A percentile compares a stretch with the other conserved stretches of the same genome.
Evolutionary conservation across 257 asterid species (phyloP).

Genomic region (Solanum lignicaule): DNA sequence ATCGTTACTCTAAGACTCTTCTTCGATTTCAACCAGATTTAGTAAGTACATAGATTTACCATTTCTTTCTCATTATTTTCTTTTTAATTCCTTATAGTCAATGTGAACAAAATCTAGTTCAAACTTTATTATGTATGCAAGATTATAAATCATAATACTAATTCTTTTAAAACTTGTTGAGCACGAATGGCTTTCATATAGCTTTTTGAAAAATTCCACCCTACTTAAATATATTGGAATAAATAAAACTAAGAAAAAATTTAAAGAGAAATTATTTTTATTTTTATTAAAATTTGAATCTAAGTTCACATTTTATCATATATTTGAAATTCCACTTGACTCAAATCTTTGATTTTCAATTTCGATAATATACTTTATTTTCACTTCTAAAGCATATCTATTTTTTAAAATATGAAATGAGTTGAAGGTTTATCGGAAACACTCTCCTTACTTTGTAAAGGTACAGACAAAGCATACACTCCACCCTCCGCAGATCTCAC

Average conservation of each 20-base stretch:
- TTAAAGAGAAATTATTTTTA: background rate
- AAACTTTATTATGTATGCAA: background rate
- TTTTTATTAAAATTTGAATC: background rate
- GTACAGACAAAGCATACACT: fast-evolving
- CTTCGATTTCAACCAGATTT: background rate
- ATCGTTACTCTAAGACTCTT: background rate
- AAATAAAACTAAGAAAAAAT: background rate
- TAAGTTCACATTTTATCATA: background rate
- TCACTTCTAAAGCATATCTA: background rate
- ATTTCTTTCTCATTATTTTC: background rate
- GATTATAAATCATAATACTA: background rate
- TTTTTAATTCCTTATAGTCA: background rate
- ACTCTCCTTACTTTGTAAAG: background rate
- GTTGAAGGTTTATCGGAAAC: background rate
- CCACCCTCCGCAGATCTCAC: too few relatives aligned
- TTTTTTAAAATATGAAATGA: background rate
- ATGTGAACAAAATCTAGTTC: background rate
- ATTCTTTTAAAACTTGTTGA: background rate
- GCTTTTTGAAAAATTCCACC: background rate
- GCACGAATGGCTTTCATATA: background rate
- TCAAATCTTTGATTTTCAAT: background rate
- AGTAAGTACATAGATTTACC: background rate
- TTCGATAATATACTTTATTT: background rate
- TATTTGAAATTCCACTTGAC: background rate
- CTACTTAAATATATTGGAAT: background rate